These are phyloP conservation scores for Leucosporidium yakuticum DNA, from an alignment of 768 basidiomycete genomes.

Conservation along the genomic window DNA sequence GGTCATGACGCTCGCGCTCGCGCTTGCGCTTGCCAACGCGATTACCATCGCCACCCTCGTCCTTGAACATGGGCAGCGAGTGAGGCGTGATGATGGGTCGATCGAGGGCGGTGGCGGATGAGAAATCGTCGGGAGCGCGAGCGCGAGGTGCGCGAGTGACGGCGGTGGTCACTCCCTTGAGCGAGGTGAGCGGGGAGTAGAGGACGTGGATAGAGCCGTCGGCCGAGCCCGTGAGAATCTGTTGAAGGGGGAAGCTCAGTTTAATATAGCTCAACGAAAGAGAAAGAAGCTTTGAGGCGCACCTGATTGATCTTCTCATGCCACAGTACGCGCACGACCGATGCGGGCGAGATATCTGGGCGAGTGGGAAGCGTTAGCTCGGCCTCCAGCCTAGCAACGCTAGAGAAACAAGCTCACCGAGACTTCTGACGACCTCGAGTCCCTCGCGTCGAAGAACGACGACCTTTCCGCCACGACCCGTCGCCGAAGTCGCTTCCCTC, in stretches of 20 bases:
- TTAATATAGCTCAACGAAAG: constrained; percentile 16
- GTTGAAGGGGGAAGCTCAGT: neutral
- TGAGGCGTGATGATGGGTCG: constrained; percentile 90
- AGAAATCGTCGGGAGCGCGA: constrained; percentile 13
- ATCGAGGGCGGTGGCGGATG: constrained; percentile 47
- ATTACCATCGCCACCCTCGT: constrained; percentile 49
- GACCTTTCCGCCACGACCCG: constrained; percentile 34
- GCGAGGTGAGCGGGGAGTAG: constrained; percentile 83
- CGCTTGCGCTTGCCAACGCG: constrained; percentile 74
- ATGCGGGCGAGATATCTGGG: constrained; percentile 41
- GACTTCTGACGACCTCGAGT: constrained; percentile 47
- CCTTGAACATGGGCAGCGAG: constrained; percentile 84
- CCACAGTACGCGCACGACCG: constrained; percentile 84
- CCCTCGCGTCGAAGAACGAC: constrained; percentile 28
- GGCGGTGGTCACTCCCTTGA: constrained; percentile 85
- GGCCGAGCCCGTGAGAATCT: constrained; percentile 84
- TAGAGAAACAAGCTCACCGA: constrained; percentile 2
- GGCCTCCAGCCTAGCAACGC: neutral
- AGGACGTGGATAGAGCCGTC: constrained; percentile 81
- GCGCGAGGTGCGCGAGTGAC: constrained; percentile 73
- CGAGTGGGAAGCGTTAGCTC: neutral
- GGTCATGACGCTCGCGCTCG: constrained; percentile 81
- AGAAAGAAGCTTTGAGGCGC: constrained; percentile 37
- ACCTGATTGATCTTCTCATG: constrained; percentile 98
- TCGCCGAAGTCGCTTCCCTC: constrained; percentile 53